Base-by-base conservation (phyloP, 2,329 filamentous ascomycete species). In the Colletotrichum trifolii region DNA sequence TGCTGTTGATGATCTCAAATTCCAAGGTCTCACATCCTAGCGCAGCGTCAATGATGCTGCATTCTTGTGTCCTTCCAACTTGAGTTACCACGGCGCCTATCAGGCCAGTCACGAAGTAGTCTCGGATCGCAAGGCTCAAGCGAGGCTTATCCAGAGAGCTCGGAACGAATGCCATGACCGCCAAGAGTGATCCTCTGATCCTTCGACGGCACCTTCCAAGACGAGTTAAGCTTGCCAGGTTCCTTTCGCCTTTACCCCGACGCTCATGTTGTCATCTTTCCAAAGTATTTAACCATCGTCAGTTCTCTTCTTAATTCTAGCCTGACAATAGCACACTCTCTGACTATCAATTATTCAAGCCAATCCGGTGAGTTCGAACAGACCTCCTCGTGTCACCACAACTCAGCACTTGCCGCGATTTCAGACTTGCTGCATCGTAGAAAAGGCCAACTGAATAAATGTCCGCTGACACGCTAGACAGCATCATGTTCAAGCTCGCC, bases 181-280 rank as follows among this genome's bases (percentile, higher is more conserved):
- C 61, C 61, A 64, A 64, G 61, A 47, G 15, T 11, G 2, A 54
- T 50, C 49, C 5, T 50, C 15, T 3, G n/a, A 64, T 64, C 61
- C 61, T 64, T 64, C 61, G 4, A 43, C 13, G 34, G n/a, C 56
- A 64, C 61, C 61, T 60, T 60, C 61, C 61, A 35, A 6, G 56
- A 60, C 40, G 6, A 60, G 56, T 39, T 15, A 64, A 54, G 61
- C 38, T 60, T 54, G 5, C 3, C 39, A 13, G n/a, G 15, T 25
- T 45, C 4, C 12, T 13, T 15, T 47, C 13, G n/a, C 6, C 43
- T n/a, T n/a, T 5, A n/a, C 1, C 7, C 11, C 9, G 17, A 11
- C 15, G 6, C 33, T 33, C 13, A 3, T 13, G 47, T 15, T 15
- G 15, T 45, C n/a, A 45, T 8, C 42, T 45, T n/a, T 45, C 2